Percentiles rank a stretch among this genome's conserved stretches.
phyloP scores from a whole-genome alignment of 2,329 filamentous ascomycete genomes.

The Sphaerulina populicola region DNA sequence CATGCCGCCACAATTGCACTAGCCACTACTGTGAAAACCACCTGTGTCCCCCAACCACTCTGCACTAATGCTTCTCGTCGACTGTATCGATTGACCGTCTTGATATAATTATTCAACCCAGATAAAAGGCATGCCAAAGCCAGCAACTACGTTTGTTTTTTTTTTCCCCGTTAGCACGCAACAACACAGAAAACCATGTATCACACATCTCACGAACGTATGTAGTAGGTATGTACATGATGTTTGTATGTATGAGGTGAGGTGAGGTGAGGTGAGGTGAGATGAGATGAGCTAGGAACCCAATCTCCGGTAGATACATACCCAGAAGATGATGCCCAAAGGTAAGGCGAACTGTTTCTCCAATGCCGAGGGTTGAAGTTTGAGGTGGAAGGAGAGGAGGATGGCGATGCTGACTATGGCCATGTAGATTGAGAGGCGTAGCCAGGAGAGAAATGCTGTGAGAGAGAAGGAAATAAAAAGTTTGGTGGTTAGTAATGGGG shows the following conservation, averaged over 20 bases:
- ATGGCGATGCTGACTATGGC: conserved; percentile 83
- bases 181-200: too few relatives aligned
- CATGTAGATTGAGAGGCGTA: conserved; percentile 84
- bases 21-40: conserved; percentile 59
- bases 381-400: conserved; percentile 85
- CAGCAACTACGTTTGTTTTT: conserved; percentile 39
- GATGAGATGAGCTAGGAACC: too few relatives aligned
- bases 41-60: conserved; percentile 84
- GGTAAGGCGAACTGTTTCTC: conserved; percentile 74
- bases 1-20: conserved; percentile 58
- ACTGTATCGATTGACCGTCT: conserved; percentile 72
- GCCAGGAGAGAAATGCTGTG: conserved; percentile 70
- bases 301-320: too few relatives aligned
- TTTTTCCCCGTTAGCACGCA: too few relatives aligned
- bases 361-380: conserved; percentile 56
- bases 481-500: conserved; percentile 20
- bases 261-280: too few relatives aligned
- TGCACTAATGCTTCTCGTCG: conserved; percentile 75
- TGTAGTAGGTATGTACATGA: too few relatives aligned
- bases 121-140: conserved; percentile 66
- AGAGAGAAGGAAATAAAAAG: not conserved
- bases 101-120: conserved; percentile 81
- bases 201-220: too few relatives aligned
- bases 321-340: conserved; percentile 81
- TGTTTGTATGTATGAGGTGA: too few relatives aligned